Percentiles rank a stretch among this genome's conserved stretches.
Conservation (phyloP, 306 rosid genomes). For the Cucurbita maxima region DNA sequence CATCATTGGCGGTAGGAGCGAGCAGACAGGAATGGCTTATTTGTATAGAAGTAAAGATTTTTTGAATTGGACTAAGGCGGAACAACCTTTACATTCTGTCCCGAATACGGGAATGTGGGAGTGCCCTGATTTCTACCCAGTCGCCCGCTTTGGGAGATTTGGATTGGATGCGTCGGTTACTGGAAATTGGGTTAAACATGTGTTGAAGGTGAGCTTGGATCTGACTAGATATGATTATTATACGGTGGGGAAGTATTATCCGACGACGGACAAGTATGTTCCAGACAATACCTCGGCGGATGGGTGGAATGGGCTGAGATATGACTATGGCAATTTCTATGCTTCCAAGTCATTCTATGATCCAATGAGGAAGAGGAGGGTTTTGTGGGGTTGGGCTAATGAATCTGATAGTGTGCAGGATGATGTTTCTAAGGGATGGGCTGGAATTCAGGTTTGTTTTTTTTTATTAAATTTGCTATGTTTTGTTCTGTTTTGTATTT, state of each 20-base stretch:
- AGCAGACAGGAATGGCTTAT: constrained; percentile 38
- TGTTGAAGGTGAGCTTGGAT: constrained; percentile 67
- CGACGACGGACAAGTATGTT: constrained; percentile 24
- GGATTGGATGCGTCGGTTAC: constrained; percentile 47
- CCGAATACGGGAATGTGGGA: constrained; percentile 69
- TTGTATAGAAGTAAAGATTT: constrained; percentile 54
- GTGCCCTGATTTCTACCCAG: constrained; percentile 79
- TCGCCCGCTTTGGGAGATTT: constrained; percentile 4
- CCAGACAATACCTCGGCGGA: constrained; percentile 51
- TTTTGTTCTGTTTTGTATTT: neutral
- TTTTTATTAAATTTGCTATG: neutral
- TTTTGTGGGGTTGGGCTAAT: constrained; percentile 90
- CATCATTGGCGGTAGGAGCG: constrained; percentile 36
- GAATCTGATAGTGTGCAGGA: constrained; percentile 36
- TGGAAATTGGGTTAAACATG: constrained; percentile 32
- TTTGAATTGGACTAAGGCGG: constrained; percentile 33
- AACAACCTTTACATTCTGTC: constrained; percentile 57
- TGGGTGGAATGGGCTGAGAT: constrained; percentile 66
- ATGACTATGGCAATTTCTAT: constrained; percentile 77
- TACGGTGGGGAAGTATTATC: constrained; percentile 39
- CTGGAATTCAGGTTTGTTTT: constrained; percentile 57
- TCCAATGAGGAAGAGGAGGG: constrained; percentile 37
- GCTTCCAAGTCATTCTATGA: constrained; percentile 80
- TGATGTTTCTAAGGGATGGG: constrained; percentile 67
- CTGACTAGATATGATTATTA: constrained; percentile 65